Base-by-base conservation (phyloP, 192 early-diverging fungal species). In the Cetraspora pellucida region DNA sequence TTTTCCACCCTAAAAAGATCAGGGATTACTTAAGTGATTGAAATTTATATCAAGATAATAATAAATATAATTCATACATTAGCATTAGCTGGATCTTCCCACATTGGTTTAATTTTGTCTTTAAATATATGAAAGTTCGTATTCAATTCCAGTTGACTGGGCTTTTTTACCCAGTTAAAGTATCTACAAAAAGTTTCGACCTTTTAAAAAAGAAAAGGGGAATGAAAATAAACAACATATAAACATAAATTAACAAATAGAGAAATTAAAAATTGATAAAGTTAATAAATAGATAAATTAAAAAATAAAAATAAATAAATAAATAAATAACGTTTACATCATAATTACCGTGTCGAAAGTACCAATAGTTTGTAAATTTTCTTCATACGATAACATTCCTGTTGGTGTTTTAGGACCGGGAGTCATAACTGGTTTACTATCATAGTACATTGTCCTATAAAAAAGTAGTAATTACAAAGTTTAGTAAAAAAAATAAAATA, bases 141-240 rank as follows among this genome's bases (percentile, higher is more conserved):
- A 52, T 74, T 80, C 27, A 78, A 69, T n/a, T 84, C 83, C 44
- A 84, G 74, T 55, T 77, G 79, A 43, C 80, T 79, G 1, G 83
- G 83, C 58, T 81, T 84, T 27, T 81, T 79, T 16, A 84, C 81
- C 83, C 83, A 84, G 25, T 84, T 84, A 63, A 84, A 84, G 37
- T 84, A 84, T 10, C 80, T 77, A 37, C 80, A 81, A 59, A 84
- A 84, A 0, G 76, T 57, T 30, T 84, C 76, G 3, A 84, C 82
- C 82, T 84, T n/a, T 21, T 7, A 63, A 21, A 31, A 72, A 23
- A 37, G 14, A 77, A 49, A 47, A n/a, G n/a, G n/a, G n/a, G n/a
- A n/a, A n/a, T n/a, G n/a, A n/a, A n/a, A n/a, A n/a, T n/a, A n/a
- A n/a, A n/a, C n/a, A n/a, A n/a, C n/a, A n/a, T n/a, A n/a, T n/a